Evolutionary conservation across 306 rosid species (phyloP).

Genomic region (Dryas octopetala): DNA sequence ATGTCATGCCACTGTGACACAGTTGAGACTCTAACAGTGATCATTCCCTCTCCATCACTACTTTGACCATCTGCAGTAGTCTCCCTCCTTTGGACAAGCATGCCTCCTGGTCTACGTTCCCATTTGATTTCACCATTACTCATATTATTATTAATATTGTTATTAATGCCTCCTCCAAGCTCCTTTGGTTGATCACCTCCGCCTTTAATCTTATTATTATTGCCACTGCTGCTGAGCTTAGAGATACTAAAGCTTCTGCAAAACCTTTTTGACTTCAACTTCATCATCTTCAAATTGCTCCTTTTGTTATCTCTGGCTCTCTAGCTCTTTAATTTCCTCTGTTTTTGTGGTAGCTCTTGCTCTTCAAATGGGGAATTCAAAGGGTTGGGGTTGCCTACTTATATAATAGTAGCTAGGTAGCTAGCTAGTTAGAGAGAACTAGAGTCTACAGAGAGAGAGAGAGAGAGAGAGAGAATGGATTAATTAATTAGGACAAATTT

Average conservation of each 20-base stretch:
- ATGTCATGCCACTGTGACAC: slow-evolving; percentile 76
- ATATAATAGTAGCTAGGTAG: slow-evolving; percentile 34
- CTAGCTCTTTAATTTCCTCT: neutral
- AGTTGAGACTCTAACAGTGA: slow-evolving; percentile 79
- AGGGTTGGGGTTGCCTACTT: slow-evolving; percentile 31
- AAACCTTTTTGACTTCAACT: slow-evolving; percentile 76
- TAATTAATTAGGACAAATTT: slow-evolving; percentile 18
- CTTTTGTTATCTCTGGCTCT: neutral
- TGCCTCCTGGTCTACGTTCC: slow-evolving; percentile 97
- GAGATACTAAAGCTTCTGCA: slow-evolving; percentile 54
- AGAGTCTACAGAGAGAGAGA: too few relatives aligned
- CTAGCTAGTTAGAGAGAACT: neutral
- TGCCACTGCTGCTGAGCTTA: slow-evolving; percentile 46
- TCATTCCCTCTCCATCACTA: slow-evolving; percentile 47
- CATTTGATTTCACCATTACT: slow-evolving; percentile 60
- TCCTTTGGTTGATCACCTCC: slow-evolving; percentile 23
- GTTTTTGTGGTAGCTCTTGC: neutral
- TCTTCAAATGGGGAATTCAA: slow-evolving; percentile 9
- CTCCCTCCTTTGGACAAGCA: slow-evolving; percentile 94
- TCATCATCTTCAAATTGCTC: slow-evolving; percentile 49
- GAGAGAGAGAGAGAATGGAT: neutral
- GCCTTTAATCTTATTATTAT: slow-evolving; percentile 11
- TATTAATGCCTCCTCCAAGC: slow-evolving; percentile 3
- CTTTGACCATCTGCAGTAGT: slow-evolving; percentile 18
- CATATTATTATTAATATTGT: neutral